Percentiles rank a stretch among this genome's conserved stretches.
phyloP scores from a whole-genome alignment of 1,139 yeast genomes.

The Zygotorulaspora mrakii region DNA sequence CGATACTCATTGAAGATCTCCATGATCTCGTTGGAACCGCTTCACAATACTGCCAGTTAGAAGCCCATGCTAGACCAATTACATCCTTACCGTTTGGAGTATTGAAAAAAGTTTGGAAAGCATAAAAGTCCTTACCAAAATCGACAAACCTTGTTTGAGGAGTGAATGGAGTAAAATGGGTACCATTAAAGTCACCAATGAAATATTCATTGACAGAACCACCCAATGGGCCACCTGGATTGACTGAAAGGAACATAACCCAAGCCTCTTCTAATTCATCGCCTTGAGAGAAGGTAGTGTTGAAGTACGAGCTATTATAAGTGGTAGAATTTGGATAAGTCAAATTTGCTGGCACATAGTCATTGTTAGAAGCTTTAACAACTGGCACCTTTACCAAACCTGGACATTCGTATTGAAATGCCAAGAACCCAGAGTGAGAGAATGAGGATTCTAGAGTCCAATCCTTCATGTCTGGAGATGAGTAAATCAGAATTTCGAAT shows the following conservation, averaged over 20 bases:
- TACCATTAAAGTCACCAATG: constrained; percentile 42
- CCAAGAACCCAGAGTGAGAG: constrained; percentile 35
- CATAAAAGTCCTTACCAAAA: constrained; percentile 40
- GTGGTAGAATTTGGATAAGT: constrained; percentile 11
- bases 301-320: constrained; percentile 10
- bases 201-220: constrained; percentile 41
- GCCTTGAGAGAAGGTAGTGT: constrained; percentile 6
- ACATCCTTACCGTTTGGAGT: constrained; percentile 23
- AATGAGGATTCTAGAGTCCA: constrained; percentile 38
- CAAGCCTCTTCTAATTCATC: constrained; percentile 21
- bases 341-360: constrained; percentile 9
- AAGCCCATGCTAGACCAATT: constrained; percentile 41
- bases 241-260: constrained; percentile 39
- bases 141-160: constrained; percentile 34
- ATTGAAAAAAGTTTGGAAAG: constrained; percentile 37
- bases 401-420: constrained; percentile 43
- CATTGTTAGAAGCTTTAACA: constrained; percentile 33
- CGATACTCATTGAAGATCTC: constrained; percentile 38
- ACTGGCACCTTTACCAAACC: constrained; percentile 35
- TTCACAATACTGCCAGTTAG: constrained; percentile 41
- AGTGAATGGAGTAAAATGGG: constrained; percentile 34
- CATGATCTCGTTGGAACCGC: constrained; percentile 37
- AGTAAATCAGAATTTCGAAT: constrained; percentile 36
- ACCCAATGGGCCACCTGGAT: constrained; percentile 41
- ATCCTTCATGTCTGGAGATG: constrained; percentile 34